Evolutionary conservation across 176 grass and related monocot species (phyloP), one percentile per base, ranked within the genome.

Genomic region (Dactylis glomerata): DNA sequence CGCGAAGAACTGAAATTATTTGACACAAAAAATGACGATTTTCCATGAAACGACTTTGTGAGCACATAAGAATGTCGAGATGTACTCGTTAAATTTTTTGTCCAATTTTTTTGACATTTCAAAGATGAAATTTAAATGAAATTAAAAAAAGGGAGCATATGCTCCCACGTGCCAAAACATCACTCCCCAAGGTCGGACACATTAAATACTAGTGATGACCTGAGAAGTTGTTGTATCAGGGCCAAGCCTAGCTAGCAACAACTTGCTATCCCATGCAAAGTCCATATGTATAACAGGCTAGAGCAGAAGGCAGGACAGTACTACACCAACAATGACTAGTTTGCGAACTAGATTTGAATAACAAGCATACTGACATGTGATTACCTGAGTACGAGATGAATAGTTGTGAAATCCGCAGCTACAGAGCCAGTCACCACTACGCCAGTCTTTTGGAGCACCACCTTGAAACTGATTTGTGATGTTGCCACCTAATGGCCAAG

Each of bases 321-420:
- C 56, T 27, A 54, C 8, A 70, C 7, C 4, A 79, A 66, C 20
- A 75, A 46, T 55, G 44, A 84, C 14, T 22, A 42, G 56, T 22
- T 30, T 41, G 63, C 59, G 10, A 86, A 50, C 20, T 32, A 70
- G 63, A 52, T 71, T 41, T 11, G 0, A 32, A 27, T 51, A 28
- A 64, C 8, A 81, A 88, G 27, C 41, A 78, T 22, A 30, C 56
- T 44, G 85, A 70, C 1, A 64, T 30, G 34, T 27, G 76, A 77
- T 83, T 76, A 98, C 96, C 96, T 98, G 87, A 65, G 84, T 77
- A 64, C 96, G 91, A 57, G 96, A 99, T 41, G 96, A 96, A 32
- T 99, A 99, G 71, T 99, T 99, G 55, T 99, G 96, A 79, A 96
- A 99, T 36, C 96, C 96, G 73, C 96, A 99, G 87, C 87, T 82